Evolutionary conservation across 1,139 yeast genomes (phyloP).

Genomic region (Pneumocystis murina): DNA sequence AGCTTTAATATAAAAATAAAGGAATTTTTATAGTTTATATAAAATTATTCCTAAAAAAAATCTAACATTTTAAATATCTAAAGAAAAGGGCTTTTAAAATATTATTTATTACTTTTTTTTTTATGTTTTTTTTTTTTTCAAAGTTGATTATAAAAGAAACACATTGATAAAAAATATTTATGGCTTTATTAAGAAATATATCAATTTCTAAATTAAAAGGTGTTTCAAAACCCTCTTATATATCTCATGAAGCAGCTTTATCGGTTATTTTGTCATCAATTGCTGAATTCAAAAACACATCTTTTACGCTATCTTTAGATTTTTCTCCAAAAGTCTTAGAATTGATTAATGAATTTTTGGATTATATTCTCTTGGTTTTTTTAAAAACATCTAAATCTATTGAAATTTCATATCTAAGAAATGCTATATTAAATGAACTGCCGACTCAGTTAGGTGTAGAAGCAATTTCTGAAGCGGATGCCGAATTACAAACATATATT

Average conservation of each 20-base stretch:
- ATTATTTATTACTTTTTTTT: neutral
- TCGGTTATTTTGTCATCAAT: neutral
- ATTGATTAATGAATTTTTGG: slow-evolving; percentile 12
- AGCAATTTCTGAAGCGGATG: slow-evolving; percentile 13
- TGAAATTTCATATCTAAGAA: slow-evolving; percentile 7
- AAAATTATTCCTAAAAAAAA: neutral
- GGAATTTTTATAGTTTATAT: too few species aligned
- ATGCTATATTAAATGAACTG: slow-evolving; percentile 8
- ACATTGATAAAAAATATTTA: neutral
- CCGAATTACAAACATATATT: slow-evolving; percentile 13
- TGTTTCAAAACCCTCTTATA: neutral
- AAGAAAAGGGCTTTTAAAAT: neutral
- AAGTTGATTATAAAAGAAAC: neutral
- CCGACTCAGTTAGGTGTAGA: slow-evolving; percentile 12
- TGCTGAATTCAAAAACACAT: neutral
- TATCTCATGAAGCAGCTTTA: neutral
- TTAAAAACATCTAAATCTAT: slow-evolving; percentile 11
- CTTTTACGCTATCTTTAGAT: neutral
- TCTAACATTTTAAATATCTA: neutral
- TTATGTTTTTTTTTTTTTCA: neutral
- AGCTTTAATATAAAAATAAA: too few species aligned
- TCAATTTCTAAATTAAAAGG: neutral
- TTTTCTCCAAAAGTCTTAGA: neutral
- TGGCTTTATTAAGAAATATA: neutral
- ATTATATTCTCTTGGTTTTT: slow-evolving; percentile 10